These are phyloP conservation scores for Ceratocystis huliohia DNA, from an alignment of 2,329 filamentous ascomycete species.

Conservation along the genomic window DNA sequence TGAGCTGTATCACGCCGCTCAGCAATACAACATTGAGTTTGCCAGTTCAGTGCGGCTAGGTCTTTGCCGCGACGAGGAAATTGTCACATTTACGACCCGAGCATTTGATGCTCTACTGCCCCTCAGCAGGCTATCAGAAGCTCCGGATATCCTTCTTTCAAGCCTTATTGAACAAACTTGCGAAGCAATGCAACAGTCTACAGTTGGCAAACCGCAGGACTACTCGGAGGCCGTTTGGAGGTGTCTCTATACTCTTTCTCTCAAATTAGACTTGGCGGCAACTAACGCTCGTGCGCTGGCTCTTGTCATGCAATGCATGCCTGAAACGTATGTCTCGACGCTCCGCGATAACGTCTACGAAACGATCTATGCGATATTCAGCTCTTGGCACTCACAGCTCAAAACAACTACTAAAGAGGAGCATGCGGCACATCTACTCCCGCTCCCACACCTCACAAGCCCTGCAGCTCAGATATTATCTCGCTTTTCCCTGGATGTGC, in stretches of 20 bases:
- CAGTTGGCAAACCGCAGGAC: conserved; percentile 7
- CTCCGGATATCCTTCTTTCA: conserved; percentile 12
- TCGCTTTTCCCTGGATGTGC: conserved; percentile 10
- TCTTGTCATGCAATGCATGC: conserved; percentile 17
- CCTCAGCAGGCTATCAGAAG: conserved; percentile 2
- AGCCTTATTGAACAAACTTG: conserved; percentile 13
- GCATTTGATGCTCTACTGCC: conserved; percentile 10
- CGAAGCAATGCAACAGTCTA: conserved; percentile 12
- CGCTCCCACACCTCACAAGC: conserved; percentile 16
- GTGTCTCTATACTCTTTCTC: conserved; percentile 10
- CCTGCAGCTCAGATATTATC: conserved; percentile 12
- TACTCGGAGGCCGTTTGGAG: conserved; percentile 20
- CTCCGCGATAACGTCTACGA: background rate
- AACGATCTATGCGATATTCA: conserved; percentile 2
- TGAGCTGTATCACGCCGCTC: conserved; percentile 10
- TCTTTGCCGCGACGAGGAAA: conserved; percentile 16
- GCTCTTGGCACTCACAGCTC: background rate
- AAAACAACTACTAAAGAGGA: background rate
- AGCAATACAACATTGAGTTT: conserved; percentile 14
- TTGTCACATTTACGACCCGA: conserved; percentile 14
- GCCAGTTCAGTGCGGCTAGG: conserved; percentile 15
- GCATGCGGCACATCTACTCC: conserved; percentile 7
- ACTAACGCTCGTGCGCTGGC: conserved; percentile 10
- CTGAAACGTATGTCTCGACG: background rate
- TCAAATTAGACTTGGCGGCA: conserved; percentile 14